phyloP scores from a whole-genome alignment of 129 eudicot species.

The Centaurea solstitialis region DNA sequence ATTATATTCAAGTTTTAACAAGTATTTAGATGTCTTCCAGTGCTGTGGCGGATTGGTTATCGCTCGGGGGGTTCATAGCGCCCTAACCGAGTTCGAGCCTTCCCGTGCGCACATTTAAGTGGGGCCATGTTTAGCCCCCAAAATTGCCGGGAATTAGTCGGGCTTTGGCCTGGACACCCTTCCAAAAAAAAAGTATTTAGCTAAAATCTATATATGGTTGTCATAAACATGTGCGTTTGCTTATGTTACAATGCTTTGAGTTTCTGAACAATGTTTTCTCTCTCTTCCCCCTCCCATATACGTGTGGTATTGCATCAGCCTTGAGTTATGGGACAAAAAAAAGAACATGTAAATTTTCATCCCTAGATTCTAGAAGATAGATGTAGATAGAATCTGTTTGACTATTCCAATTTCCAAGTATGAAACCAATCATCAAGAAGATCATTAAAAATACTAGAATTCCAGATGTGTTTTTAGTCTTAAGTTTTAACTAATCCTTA shows the following conservation, averaged over 20 bases:
- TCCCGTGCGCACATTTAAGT: too few species aligned
- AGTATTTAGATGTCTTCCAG: too few species aligned
- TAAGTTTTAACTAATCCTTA: constrained; percentile 34
- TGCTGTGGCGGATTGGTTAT: too few species aligned
- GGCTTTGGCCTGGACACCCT: too few species aligned
- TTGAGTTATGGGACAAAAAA: constrained; percentile 10
- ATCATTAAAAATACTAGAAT: constrained; percentile 39
- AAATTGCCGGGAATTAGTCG: too few species aligned
- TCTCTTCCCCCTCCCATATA: constrained; percentile 4
- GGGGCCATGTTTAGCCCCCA: too few species aligned
- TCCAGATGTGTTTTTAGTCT: constrained; percentile 34
- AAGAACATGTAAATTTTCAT: constrained; percentile 24
- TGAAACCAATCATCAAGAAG: constrained; percentile 46
- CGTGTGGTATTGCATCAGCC: constrained; percentile 41
- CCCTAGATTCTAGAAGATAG: constrained; percentile 51
- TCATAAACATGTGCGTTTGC: constrained; percentile 7
- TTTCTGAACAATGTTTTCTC: constrained; percentile 5
- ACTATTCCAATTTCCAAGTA: constrained; percentile 28
- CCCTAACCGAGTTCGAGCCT: too few species aligned
- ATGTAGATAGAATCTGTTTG: constrained; percentile 33
- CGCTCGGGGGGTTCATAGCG: too few species aligned
- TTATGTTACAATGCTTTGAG: neutral
- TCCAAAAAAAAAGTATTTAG: neutral
- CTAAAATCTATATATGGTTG: neutral
- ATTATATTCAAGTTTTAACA: neutral